A percentile compares a stretch with the other conserved stretches of the same genome.
Evolutionary conservation across 129 eudicot species (phyloP).

Genomic region (carrot (Daucus carota)): DH1_v3.0 NC_030386.2:34386501-34387000

Average conservation of each 20-base stretch:
- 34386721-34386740: background rate
- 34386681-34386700: background rate
- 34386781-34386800: background rate
- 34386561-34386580: constrained; percentile 64
- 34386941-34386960: constrained; percentile 67
- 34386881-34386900: background rate
- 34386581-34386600: background rate
- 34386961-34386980: constrained; percentile 85
- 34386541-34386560: constrained; percentile 53
- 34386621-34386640: background rate
- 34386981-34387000: constrained; percentile 79
- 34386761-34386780: background rate
- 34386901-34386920: background rate
- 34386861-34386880: background rate
- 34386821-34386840: background rate
- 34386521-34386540: constrained; percentile 64
- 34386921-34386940: constrained; percentile 13
- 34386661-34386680: background rate
- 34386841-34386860: background rate
- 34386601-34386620: background rate
- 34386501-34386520: constrained; percentile 68
- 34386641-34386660: background rate
- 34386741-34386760: background rate
- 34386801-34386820: background rate
- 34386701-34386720: background rate